Conservation (phyloP, 164 flowering plant genomes). For the Malania oleifera region DNA sequence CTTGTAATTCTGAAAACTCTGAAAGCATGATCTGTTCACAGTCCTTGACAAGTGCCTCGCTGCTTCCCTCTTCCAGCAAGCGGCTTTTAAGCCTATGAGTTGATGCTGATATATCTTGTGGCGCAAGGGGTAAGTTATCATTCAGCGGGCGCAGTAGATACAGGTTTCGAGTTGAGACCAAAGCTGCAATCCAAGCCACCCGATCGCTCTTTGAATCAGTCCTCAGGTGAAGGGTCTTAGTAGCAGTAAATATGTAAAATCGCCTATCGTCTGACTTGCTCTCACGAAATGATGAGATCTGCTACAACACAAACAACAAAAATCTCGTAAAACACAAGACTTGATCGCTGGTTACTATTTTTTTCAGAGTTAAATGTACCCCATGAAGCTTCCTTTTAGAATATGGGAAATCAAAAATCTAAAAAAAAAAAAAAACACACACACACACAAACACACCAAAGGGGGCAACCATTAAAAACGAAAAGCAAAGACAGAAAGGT, state of each 20-base stretch:
- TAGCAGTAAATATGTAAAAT: constrained; percentile 89
- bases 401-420: background rate
- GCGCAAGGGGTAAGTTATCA: constrained; percentile 38
- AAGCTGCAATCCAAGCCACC: constrained; percentile 79
- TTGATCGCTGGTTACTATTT: no score
- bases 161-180: constrained; percentile 50
- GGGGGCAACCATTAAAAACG: no score
- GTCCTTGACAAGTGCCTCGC: constrained; percentile 59
- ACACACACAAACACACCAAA: no score
- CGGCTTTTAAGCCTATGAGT: constrained; percentile 66
- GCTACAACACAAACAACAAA: constrained; percentile 7
- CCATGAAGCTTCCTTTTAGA: background rate
- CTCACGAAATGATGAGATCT: constrained; percentile 83
- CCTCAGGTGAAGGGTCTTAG: constrained; percentile 87
- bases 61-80: constrained; percentile 57
- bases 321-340: background rate
- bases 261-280: constrained; percentile 76
- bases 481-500: no score
- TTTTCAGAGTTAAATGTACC: no score
- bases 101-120: constrained; percentile 51
- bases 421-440: background rate
- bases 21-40: constrained; percentile 85
- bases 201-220: constrained; percentile 64
- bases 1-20: constrained; percentile 67
- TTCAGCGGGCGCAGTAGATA: constrained; percentile 37